Evolutionary conservation across 495 filamentous ascomycete species (phyloP), one percentile per base, ranked within the genome.

Genomic region (Lindgomyces ingoldianus): DNA sequence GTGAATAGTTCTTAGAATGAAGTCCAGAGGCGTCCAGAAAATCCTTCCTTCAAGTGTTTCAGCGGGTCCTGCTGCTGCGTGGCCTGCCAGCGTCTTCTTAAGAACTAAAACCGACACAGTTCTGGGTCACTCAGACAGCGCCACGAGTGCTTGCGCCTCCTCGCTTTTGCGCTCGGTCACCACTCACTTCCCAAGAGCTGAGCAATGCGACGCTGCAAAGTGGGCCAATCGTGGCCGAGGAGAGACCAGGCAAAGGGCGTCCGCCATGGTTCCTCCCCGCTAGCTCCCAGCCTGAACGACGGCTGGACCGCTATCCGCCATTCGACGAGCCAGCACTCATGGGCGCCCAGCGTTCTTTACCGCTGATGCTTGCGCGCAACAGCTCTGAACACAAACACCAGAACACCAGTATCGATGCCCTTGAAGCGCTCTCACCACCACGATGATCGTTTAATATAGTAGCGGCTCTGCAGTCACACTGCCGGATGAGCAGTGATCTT

Each of bases 121-220:
- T n/a, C 26, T 47, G 6, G 33, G 6, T 8, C 44, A 4, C 14
- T n/a, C 18, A 8, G 44, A 8, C 39, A 36, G 24, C 30, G 55
- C 62, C 62, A 53, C 44, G 52, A 50, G 44, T 30, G 30, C 54
- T 44, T 64, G 60, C 60, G 60, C 60, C 58, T 61, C 52, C 21
- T 53, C 25, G 26, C 45, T 22, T 41, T 36, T 8, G 19, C 27
- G 44, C 55, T 47, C 41, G 62, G 46, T 45, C 47, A 44, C 62
- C 62, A 57, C 36, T 57, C 41, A 26, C n/a, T 22, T 16, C 46
- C 9, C 54, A 36, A 50, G 19, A 64, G 62, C 62, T 65, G 62
- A 65, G 19, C 30, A 58, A 53, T 65, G 62, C 62, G 56, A 65
- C 62, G 22, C 62, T 55, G 50, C 62, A 39, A n/a, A 41, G 33